These are phyloP conservation scores for Talaromyces verruculosus DNA, from an alignment of 2,329 filamentous ascomycete species.

Conservation along the genomic window DNA sequence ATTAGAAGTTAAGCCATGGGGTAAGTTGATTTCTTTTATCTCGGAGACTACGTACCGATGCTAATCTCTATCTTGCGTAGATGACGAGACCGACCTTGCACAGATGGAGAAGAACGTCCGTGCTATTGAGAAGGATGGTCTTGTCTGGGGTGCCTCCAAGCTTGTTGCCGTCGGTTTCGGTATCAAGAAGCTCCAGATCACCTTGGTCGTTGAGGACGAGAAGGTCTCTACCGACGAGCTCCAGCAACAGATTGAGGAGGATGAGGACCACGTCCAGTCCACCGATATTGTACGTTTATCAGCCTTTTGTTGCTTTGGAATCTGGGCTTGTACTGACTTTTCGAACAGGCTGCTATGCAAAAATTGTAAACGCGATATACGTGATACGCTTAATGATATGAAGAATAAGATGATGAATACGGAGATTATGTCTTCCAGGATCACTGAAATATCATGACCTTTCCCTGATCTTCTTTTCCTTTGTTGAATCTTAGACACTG, in stretches of 20 bases:
- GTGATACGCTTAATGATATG: constrained; percentile 26
- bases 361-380: constrained; percentile 68
- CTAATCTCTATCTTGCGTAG: constrained; percentile 40
- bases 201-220: constrained; percentile 94
- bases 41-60: not conserved
- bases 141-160: constrained; percentile 92
- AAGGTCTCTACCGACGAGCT: constrained; percentile 88
- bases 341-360: constrained; percentile 70
- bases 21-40: constrained; percentile 57
- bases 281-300: constrained; percentile 68
- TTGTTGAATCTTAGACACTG: constrained; percentile 18
- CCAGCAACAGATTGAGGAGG: constrained; percentile 77
- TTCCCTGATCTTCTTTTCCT: constrained; percentile 17
- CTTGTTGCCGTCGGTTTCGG: constrained; percentile 89
- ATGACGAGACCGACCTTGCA: constrained; percentile 92
- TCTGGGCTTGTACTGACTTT: constrained; percentile 24
- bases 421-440: constrained; percentile 37
- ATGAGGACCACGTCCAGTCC: constrained; percentile 96
- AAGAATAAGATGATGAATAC: constrained; percentile 30
- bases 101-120: constrained; percentile 79
- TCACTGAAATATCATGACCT: constrained; percentile 38
- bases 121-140: constrained; percentile 84
- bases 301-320: not conserved
- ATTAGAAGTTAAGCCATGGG: constrained; percentile 97
- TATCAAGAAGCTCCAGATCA: constrained; percentile 99